Evolutionary conservation across 2,329 filamentous ascomycete species (phyloP).

Genomic region (Eutypella sp.): DNA sequence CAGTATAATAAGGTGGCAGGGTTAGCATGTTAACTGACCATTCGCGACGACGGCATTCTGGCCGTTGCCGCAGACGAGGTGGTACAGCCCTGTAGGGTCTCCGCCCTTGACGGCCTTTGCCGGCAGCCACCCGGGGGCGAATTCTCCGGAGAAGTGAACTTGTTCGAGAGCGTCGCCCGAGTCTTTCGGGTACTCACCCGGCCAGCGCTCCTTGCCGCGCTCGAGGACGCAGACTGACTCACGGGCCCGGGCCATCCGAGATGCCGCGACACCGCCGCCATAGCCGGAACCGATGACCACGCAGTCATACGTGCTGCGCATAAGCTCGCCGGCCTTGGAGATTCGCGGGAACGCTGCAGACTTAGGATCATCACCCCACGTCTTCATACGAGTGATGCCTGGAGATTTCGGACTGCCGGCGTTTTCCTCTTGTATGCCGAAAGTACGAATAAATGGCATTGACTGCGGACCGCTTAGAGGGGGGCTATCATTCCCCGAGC

Average conservation of each 20-base stretch:
- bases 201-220: slow-evolving; percentile 60
- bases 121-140: slow-evolving; percentile 38
- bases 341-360: slow-evolving; percentile 43
- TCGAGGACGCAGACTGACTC: slow-evolving; percentile 62
- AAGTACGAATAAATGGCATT: slow-evolving; percentile 22
- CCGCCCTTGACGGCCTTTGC: slow-evolving; percentile 41
- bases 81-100: slow-evolving; percentile 57
- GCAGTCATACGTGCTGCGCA: slow-evolving; percentile 56
- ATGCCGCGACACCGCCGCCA: slow-evolving; percentile 61
- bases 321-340: slow-evolving; percentile 51
- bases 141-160: slow-evolving; percentile 51
- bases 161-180: slow-evolving; percentile 43
- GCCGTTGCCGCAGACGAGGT: slow-evolving; percentile 57
- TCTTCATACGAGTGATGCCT: slow-evolving; percentile 23
- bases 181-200: slow-evolving; percentile 56
- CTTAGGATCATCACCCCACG: slow-evolving; percentile 26
- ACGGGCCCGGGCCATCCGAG: slow-evolving; percentile 56
- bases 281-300: slow-evolving; percentile 67
- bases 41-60: slow-evolving; percentile 59
- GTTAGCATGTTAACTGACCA: slow-evolving; percentile 33
- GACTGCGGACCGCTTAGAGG: too few relatives aligned
- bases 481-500: not conserved
- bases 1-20: too few relatives aligned
- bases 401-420: slow-evolving; percentile 28
- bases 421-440: slow-evolving; percentile 28